These are phyloP conservation scores for Tulasnella sp. DNA, from an alignment of 768 basidiomycete species.

Conservation along the genomic window DNA sequence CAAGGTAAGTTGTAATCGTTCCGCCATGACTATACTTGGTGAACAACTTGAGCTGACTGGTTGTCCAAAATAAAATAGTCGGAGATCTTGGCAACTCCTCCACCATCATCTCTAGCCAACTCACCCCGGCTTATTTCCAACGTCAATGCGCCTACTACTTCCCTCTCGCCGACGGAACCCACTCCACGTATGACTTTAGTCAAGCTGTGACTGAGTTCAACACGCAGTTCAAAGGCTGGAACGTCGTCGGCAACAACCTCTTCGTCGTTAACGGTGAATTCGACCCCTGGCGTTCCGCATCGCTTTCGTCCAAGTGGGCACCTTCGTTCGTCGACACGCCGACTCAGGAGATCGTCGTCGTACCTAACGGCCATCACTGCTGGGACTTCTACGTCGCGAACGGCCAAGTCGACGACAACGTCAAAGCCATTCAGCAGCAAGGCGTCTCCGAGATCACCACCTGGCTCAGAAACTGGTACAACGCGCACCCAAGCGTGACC, in stretches of 20 bases:
- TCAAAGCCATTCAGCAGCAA: neutral
- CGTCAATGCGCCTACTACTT: constrained; percentile 26
- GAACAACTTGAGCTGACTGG: neutral
- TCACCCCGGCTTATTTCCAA: constrained; percentile 2
- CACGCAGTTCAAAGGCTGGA: constrained; percentile 26
- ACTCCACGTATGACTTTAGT: neutral
- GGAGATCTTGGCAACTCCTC: constrained; percentile 15
- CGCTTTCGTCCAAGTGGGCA: constrained; percentile 20
- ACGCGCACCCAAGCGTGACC: neutral
- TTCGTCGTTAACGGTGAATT: constrained; percentile 27
- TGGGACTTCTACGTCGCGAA: constrained; percentile 17
- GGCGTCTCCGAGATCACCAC: neutral
- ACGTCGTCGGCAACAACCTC: constrained; percentile 20
- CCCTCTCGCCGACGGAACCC: constrained; percentile 19
- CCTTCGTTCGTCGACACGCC: neutral
- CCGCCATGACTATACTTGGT: neutral
- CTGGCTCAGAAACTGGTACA: neutral
- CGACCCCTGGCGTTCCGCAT: constrained; percentile 30
- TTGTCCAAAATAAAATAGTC: neutral
- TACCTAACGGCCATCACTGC: constrained; percentile 16
- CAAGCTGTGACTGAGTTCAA: neutral
- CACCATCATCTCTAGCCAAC: constrained; percentile 17
- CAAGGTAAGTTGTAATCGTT: neutral
- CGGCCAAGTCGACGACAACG: neutral
- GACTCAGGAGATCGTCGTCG: constrained; percentile 10